Evolutionary conservation across 192 early-diverging fungal genomes (phyloP).

Genomic region (Coemansia nantahalensis): DNA sequence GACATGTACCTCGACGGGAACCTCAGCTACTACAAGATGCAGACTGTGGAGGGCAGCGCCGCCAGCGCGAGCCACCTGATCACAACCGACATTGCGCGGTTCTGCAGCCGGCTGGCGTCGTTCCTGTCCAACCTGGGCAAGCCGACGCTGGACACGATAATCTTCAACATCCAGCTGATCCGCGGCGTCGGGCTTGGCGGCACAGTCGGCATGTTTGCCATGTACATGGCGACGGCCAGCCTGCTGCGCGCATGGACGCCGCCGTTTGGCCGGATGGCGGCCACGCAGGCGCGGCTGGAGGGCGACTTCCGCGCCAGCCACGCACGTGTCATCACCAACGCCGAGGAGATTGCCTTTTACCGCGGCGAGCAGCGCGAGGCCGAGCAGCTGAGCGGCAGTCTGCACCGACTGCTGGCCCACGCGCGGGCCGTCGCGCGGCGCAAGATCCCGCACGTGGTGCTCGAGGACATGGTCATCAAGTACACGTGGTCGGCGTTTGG

Average conservation of each 20-base stretch:
- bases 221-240: conserved; percentile 75
- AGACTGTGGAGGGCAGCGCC: conserved; percentile 86
- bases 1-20: conserved; percentile 79
- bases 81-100: conserved; percentile 89
- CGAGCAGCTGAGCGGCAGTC: conserved; percentile 72
- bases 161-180: conserved; percentile 89
- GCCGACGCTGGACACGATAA: conserved; percentile 89
- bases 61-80: conserved; percentile 87
- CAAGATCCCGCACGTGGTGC: conserved; percentile 85
- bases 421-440: conserved; percentile 77
- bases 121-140: conserved; percentile 95
- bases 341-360: conserved; percentile 95
- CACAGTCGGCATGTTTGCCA: conserved; percentile 73
- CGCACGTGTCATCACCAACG: conserved; percentile 91
- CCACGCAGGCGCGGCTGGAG: conserved; percentile 83
- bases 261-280: conserved; percentile 93
- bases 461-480: conserved; percentile 98
- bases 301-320: conserved; percentile 96
- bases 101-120: conserved; percentile 79
- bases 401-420: conserved; percentile 74
- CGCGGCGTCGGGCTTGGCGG: conserved; percentile 83
- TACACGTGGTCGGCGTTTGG: conserved; percentile 95
- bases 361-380: conserved; percentile 80
- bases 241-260: conserved; percentile 87
- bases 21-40: conserved; percentile 93